Conservation (phyloP, 345 rosid species). For the Noccaea caerulescens region DNA sequence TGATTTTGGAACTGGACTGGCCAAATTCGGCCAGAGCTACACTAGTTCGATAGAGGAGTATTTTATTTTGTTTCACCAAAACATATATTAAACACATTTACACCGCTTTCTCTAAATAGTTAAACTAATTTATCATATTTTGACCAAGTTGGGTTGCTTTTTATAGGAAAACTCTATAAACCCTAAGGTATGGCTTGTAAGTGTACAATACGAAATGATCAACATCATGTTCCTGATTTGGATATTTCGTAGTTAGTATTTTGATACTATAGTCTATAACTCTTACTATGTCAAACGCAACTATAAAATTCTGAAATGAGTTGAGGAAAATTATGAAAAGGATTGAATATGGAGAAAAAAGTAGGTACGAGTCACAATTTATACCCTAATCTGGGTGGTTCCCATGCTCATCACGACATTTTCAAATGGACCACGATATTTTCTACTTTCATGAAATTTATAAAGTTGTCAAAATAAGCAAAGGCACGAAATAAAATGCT, state of each 20-base stretch:
- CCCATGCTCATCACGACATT: conserved; percentile 43
- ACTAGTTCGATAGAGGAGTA: background rate
- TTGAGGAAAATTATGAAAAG: conserved; percentile 34
- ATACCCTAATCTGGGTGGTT: conserved; percentile 44
- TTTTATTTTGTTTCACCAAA: background rate
- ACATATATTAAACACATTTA: background rate
- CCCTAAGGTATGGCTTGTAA: conserved; percentile 2
- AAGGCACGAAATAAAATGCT: conserved; percentile 35
- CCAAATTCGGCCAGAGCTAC: background rate
- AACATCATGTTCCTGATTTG: conserved; percentile 46
- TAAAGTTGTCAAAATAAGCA: conserved; percentile 43
- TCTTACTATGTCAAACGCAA: conserved; percentile 34
- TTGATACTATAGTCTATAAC: conserved; percentile 33
- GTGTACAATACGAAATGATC: conserved; percentile 37
- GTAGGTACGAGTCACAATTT: conserved; percentile 43
- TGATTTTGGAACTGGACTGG: background rate
- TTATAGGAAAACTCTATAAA: conserved; percentile 6
- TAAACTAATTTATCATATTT: background rate
- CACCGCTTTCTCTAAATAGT: background rate
- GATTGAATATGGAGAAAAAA: conserved; percentile 37
- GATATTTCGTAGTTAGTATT: conserved; percentile 46
- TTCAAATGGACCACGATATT: conserved; percentile 42
- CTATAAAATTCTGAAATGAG: conserved; percentile 23
- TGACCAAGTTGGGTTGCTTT: conserved; percentile 27
- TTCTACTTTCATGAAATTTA: conserved; percentile 41